These are phyloP conservation scores for Thielaviopsis euricoi DNA, from an alignment of 2,329 filamentous ascomycete species.

Conservation along the genomic window DNA sequence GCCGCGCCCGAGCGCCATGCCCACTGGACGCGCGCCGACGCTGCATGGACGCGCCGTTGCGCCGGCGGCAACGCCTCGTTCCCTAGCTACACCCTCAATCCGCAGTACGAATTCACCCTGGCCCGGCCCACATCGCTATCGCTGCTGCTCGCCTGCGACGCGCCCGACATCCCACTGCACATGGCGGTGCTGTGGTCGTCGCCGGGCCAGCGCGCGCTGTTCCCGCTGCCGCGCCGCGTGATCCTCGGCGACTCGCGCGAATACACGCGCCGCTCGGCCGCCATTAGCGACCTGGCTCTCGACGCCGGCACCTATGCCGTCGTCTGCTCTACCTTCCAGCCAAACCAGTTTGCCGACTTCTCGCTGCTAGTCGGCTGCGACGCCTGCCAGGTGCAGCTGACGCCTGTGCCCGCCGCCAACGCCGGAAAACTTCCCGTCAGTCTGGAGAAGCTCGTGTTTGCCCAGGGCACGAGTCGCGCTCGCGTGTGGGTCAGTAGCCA, in stretches of 20 bases:
- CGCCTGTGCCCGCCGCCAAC: slow-evolving; percentile 50
- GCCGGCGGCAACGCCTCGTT: slow-evolving; percentile 74
- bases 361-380: slow-evolving; percentile 57
- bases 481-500: slow-evolving; percentile 18
- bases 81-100: slow-evolving; percentile 65
- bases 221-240: slow-evolving; percentile 54
- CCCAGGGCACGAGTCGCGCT: slow-evolving; percentile 22
- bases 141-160: slow-evolving; percentile 54
- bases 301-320: slow-evolving; percentile 67
- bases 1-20: slow-evolving; percentile 44
- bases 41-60: slow-evolving; percentile 61
- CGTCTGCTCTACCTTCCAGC: slow-evolving; percentile 80
- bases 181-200: slow-evolving; percentile 68
- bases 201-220: slow-evolving; percentile 45
- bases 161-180: slow-evolving; percentile 58
- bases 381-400: slow-evolving; percentile 26
- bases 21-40: slow-evolving; percentile 39
- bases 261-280: slow-evolving; percentile 64
- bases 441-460: slow-evolving; percentile 39
- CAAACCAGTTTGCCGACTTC: slow-evolving; percentile 59
- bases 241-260: slow-evolving; percentile 74
- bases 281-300: slow-evolving; percentile 45
- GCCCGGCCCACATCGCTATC: slow-evolving; percentile 43
- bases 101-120: slow-evolving; percentile 60
- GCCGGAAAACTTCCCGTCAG: slow-evolving; percentile 55